These are phyloP conservation scores for Fusarium globosum DNA, from an alignment of 2,329 filamentous ascomycete genomes.

Conservation along the genomic window DNA sequence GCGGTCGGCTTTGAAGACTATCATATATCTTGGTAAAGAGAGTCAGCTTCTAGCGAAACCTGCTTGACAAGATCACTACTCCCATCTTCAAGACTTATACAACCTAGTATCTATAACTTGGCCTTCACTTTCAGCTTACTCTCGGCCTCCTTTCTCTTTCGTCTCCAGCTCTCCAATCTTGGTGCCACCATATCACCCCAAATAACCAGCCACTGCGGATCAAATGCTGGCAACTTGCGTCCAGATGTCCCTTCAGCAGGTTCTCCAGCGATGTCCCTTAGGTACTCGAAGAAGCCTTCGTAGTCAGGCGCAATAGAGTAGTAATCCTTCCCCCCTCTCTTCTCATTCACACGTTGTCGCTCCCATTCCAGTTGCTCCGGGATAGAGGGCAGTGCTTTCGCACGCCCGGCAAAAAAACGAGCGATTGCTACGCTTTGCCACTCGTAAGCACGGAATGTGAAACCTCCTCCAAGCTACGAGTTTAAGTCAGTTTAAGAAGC, in stretches of 20 bases:
- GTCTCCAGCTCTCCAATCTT: slow-evolving; percentile 25
- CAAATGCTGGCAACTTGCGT: slow-evolving; percentile 18
- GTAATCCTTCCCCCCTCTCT: slow-evolving; percentile 34
- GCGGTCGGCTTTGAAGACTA: neutral
- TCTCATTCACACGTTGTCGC: slow-evolving; percentile 22
- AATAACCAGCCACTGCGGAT: slow-evolving; percentile 30
- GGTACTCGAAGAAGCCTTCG: slow-evolving; percentile 26
- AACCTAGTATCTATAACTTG: neutral
- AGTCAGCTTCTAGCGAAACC: neutral
- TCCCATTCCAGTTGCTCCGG: slow-evolving; percentile 36
- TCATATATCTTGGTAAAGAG: neutral
- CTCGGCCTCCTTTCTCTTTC: slow-evolving; percentile 30
- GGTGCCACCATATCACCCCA: slow-evolving; percentile 28
- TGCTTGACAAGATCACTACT: neutral
- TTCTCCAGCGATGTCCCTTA: slow-evolving; percentile 26
- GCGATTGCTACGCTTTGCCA: slow-evolving; percentile 37
- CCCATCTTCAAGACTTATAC: too few relatives aligned
- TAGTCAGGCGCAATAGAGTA: slow-evolving; percentile 36
- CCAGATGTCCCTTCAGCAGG: slow-evolving; percentile 21
- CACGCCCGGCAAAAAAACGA: slow-evolving; percentile 17
- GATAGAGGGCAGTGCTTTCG: slow-evolving; percentile 12
- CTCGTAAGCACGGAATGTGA: slow-evolving; percentile 40
- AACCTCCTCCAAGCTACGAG: slow-evolving; percentile 25
- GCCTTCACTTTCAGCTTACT: neutral
- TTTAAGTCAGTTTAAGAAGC: rapidly evolving